Evolutionary conservation across 352 stramenopile genomes (phyloP), one percentile per base, ranked within the genome.

Genomic region (Pythium plurisporium): DNA sequence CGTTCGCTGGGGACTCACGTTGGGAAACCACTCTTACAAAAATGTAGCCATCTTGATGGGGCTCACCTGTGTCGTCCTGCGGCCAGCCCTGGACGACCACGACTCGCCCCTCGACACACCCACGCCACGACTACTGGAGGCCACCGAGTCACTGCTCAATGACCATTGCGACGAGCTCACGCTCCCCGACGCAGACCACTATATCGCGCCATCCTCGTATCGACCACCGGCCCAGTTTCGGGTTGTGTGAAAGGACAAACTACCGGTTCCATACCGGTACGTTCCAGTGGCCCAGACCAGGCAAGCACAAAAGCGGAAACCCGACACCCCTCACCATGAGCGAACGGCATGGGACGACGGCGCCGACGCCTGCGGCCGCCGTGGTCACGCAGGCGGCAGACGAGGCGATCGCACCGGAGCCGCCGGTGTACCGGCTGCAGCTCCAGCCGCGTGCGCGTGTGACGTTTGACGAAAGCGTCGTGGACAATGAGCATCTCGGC

Each of bases 401-500:
- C 4, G 31, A 54, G 1, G 36, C 54, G 11, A 10, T 65, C 26
- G 50, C 53, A 9, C 57, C 23, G 2, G 63, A 71, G 40, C 49
- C 68, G 12, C 67, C 64, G 27, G 68, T 89, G 43, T 93, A 93
- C 60, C 73, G 65, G 40, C 54, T 95, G 15, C 80, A 90, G 20
- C 65, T 97, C 37, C 75, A 90, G 53, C 84, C 89, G 38, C 85
- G 87, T 22, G 64, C 76, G 25, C 87, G 75, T 34, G 89, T 97
- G 55, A 87, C 73, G 31, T 97, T 96, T 60, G 79, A 91, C 36
- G 86, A 94, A 10, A 89, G 79, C 45, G 86, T 94, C 15, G 82
- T 97, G 45, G 89, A 97, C 65, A 97, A 97, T 72, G 91, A 97
- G 62, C 82, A 96, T 56, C 85, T 96, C 37, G 86, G 87, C 34